These are phyloP conservation scores for Solanum chacoense DNA, from an alignment of 305 asterid species.

Conservation along the genomic window DNA sequence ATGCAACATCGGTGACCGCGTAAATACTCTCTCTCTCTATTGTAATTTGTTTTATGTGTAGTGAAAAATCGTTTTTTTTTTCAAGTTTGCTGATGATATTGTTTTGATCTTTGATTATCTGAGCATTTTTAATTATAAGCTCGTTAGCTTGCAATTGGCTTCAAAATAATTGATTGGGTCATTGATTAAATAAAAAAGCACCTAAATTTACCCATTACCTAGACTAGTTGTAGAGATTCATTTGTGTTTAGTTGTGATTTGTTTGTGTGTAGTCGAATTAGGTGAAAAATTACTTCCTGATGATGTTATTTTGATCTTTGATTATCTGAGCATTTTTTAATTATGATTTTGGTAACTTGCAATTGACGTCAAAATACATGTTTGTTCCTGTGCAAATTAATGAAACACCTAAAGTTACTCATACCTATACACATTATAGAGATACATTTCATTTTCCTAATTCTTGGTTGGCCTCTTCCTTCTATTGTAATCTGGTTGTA, in stretches of 20 bases:
- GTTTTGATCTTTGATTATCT: background rate
- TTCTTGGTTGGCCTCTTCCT: background rate
- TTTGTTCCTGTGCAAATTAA: too few species aligned
- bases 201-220: background rate
- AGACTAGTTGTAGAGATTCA: background rate
- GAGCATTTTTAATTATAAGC: background rate
- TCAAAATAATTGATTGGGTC: background rate
- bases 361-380: background rate
- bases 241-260: background rate
- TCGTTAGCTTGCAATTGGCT: background rate
- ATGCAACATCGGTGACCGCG: slow-evolving; percentile 74
- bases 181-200: background rate
- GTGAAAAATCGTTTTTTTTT: background rate
- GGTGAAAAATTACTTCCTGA: background rate
- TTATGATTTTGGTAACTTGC: too few species aligned
- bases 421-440: background rate
- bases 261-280: background rate
- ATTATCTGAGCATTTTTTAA: too few species aligned
- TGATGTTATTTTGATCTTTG: too few species aligned
- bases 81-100: background rate
- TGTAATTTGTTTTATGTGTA: too few species aligned
- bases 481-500: background rate
- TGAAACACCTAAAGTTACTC: background rate
- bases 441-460: background rate
- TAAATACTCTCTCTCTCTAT: slow-evolving; percentile 2